Evolutionary conservation across 1,139 yeast genomes (phyloP), one percentile per base, ranked within the genome.

Genomic region (Saccharomyces hybrid): DNA sequence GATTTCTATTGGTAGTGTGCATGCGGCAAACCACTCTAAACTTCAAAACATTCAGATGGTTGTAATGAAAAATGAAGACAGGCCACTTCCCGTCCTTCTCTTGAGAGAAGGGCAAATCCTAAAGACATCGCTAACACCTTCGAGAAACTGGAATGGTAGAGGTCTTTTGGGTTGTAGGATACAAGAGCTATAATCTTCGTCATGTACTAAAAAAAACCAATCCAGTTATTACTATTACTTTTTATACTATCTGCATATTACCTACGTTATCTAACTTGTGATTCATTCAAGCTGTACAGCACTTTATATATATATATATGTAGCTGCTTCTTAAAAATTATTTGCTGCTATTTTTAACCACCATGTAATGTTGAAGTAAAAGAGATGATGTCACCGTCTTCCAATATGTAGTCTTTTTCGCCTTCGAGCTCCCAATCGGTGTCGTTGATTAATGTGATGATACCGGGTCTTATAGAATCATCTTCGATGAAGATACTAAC

Each of bases 391-490:
- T 93, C 99, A 14, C 88, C 86, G 49, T 79, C 74, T 66, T 88
- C 88, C 23, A 93, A 70, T 16, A 78, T 81, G 63, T 90, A 90
- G 8, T 81, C 86, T 63, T 88, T 93, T 71, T 84, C 90, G 11
- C 91, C 98, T 68, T 90, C 96, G 31, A 93, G 73, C 66, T 93
- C 99, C 99, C 99, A 93, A 72, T 93, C 99, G 0, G 96, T 84
- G 66, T 93, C 99, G 66, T 93, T 93, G 60, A 93, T 86, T 54
- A 93, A 77, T 7, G 93, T 97, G 59, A 93, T 75, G 48, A 93
- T 89, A 1, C 99, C 99, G 0, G 98, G 97, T 53, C 98, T 82
- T 7, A 87, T 83, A 1, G 73, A 78, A 5, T 77, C 96, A 62
- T 89, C 93, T 62, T 88, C 96, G 13, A 91, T 77, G 67, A 91